Evolutionary conservation across 441 rosid species (phyloP).

Genomic region (Melastoma candidum): DNA sequence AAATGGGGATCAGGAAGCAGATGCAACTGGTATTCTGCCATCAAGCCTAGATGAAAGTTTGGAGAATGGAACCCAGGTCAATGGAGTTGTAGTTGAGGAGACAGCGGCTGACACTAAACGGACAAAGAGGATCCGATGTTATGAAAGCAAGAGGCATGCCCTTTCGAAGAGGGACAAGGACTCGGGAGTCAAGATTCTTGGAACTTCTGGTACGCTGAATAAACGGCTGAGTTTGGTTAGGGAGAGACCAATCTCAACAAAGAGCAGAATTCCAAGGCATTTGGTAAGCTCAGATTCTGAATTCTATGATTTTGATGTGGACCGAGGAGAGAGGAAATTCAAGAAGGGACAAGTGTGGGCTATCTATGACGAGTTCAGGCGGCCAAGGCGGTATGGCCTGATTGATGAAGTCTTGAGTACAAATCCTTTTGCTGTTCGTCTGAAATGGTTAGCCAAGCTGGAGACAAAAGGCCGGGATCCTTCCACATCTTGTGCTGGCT

Average conservation of each 20-base stretch:
- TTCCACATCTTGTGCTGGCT: conserved; percentile 34
- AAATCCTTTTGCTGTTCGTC: conserved; percentile 56
- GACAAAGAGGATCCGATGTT: conserved; percentile 23
- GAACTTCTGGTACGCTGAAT: background rate
- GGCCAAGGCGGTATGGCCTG: conserved; percentile 76
- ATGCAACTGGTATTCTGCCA: too few relatives aligned
- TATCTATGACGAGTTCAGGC: conserved; percentile 36
- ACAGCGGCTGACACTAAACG: conserved; percentile 17
- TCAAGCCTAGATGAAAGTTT: background rate
- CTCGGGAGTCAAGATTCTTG: conserved; percentile 14
- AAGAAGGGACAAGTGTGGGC: conserved; percentile 94
- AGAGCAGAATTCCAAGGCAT: conserved; percentile 18
- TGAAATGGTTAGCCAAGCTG: conserved; percentile 42
- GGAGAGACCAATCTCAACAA: conserved; percentile 4
- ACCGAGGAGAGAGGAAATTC: conserved; percentile 51
- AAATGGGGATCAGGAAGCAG: too few relatives aligned
- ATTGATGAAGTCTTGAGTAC: conserved; percentile 58
- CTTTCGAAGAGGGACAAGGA: conserved; percentile 16
- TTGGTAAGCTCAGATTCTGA: conserved; percentile 38
- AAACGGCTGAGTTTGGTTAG: too few relatives aligned
- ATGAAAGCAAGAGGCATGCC: conserved; percentile 13
- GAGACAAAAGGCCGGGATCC: conserved; percentile 25
- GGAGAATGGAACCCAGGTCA: conserved; percentile 15
- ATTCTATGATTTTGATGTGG: conserved; percentile 54
- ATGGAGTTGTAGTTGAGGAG: conserved; percentile 21